These are phyloP conservation scores for Fusarium guadeloupense DNA, from an alignment of 2,329 filamentous ascomycete species.

Conservation along the genomic window DNA sequence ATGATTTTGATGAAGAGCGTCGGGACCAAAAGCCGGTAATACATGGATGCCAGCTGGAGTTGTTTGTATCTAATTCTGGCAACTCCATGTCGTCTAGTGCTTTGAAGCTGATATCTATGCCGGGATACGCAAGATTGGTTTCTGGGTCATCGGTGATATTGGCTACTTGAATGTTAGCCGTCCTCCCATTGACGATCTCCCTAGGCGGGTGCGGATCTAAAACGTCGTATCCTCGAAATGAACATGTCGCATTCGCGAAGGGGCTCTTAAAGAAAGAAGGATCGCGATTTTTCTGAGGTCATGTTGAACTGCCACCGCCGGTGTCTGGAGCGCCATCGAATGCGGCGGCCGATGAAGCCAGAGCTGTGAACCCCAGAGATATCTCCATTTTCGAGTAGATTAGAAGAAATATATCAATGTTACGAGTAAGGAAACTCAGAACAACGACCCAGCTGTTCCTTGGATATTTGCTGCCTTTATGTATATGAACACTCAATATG, in stretches of 20 bases:
- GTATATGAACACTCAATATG: no score
- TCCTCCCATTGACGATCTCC: conserved; percentile 6
- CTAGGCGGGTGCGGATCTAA: conserved; percentile 13
- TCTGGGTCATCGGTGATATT: conserved; percentile 17
- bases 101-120: conserved; percentile 12
- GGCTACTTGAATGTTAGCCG: conserved; percentile 18
- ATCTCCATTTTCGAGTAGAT: background rate
- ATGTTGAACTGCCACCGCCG: background rate
- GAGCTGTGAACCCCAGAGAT: background rate
- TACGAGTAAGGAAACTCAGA: no score
- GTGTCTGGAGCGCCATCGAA: background rate
- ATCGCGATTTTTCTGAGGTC: conserved; percentile 12
- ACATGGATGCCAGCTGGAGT: no score
- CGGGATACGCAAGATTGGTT: conserved; percentile 2
- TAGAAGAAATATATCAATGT: no score
- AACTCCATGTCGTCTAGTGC: conserved; percentile 15
- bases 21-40: no score
- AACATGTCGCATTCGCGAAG: conserved; percentile 15
- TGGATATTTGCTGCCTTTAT: no score
- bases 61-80: background rate
- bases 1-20: no score
- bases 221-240: conserved; percentile 14
- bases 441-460: no score
- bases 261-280: conserved; percentile 18
- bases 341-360: background rate